phyloP scores from a whole-genome alignment of 176 grass and related monocot species.

The Calamus simplicifolius region DNA sequence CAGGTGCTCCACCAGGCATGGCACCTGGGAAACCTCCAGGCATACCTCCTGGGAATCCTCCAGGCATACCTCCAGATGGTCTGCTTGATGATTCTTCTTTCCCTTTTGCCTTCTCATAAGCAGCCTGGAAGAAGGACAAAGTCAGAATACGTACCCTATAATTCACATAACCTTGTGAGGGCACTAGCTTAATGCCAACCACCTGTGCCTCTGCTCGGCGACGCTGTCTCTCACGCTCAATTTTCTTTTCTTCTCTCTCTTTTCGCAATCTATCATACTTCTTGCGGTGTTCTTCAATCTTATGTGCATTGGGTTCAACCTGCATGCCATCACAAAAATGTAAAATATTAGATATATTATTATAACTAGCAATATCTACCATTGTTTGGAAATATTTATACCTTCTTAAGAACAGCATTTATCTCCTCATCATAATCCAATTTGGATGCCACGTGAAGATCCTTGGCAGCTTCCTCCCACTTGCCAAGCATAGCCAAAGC shows the following conservation, averaged over 20 bases:
- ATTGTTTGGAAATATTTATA: conserved; percentile 9
- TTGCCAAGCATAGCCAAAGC: conserved; percentile 87
- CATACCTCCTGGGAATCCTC: conserved; percentile 27
- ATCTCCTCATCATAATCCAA: conserved; percentile 98
- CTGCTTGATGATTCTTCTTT: conserved; percentile 74
- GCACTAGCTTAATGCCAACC: neutral
- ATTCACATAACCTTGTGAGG: neutral
- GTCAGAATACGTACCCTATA: too few relatives aligned
- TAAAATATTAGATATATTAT: neutral
- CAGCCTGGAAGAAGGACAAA: conserved; percentile 45
- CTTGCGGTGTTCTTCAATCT: conserved; percentile 80
- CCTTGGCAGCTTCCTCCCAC: conserved; percentile 80
- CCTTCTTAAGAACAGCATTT: conserved; percentile 80
- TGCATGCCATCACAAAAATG: conserved; percentile 16
- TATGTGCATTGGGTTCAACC: conserved; percentile 97
- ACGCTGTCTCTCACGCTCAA: conserved; percentile 63
- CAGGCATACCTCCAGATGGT: conserved; percentile 29
- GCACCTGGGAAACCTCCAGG: conserved; percentile 39
- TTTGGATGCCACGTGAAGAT: conserved; percentile 80
- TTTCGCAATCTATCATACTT: conserved; percentile 86
- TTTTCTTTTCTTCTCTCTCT: conserved; percentile 82
- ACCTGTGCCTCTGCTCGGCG: conserved; percentile 77
- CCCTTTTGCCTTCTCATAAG: conserved; percentile 88
- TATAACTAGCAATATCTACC: too few relatives aligned
- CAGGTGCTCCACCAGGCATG: conserved; percentile 54